Evolutionary conservation across 805 yeast species (phyloP).

Genomic region (Kazachstania africana): DNA sequence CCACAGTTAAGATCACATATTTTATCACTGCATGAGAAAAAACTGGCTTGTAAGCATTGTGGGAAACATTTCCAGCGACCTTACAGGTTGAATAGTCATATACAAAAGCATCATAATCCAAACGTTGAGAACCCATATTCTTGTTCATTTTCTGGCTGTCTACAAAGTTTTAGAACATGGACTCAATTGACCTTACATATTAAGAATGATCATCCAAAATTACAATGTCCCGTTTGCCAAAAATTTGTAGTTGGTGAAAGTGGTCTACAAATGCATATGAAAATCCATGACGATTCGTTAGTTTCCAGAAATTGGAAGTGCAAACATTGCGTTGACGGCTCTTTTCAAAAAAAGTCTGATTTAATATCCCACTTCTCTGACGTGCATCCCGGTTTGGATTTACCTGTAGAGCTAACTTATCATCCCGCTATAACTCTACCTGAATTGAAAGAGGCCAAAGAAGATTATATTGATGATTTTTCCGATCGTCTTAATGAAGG

Average conservation of each 20-base stretch:
- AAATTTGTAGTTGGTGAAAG: constrained; percentile 61
- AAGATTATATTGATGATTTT: neutral
- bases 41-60: constrained; percentile 51
- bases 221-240: constrained; percentile 53
- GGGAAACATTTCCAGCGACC: constrained; percentile 53
- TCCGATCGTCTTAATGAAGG: too few species aligned
- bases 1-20: constrained; percentile 68
- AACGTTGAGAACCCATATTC: constrained; percentile 30
- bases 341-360: constrained; percentile 46
- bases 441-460: constrained; percentile 1
- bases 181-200: constrained; percentile 60
- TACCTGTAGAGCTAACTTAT: constrained; percentile 7
- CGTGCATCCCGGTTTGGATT: constrained; percentile 26
- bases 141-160: constrained; percentile 55
- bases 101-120: constrained; percentile 51
- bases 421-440: neutral
- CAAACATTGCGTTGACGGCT: constrained; percentile 33
- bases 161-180: constrained; percentile 54
- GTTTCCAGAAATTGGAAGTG: constrained; percentile 60
- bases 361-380: constrained; percentile 43
- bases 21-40: constrained; percentile 44
- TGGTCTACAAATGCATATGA: constrained; percentile 65
- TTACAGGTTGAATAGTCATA: constrained; percentile 54
- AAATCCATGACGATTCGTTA: constrained; percentile 45
- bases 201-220: constrained; percentile 60